Percentiles rank a stretch among this genome's conserved stretches.
These are phyloP conservation scores for Macrolepiota fuliginosa DNA, from an alignment of 768 basidiomycete species.

Conservation along the genomic window DNA sequence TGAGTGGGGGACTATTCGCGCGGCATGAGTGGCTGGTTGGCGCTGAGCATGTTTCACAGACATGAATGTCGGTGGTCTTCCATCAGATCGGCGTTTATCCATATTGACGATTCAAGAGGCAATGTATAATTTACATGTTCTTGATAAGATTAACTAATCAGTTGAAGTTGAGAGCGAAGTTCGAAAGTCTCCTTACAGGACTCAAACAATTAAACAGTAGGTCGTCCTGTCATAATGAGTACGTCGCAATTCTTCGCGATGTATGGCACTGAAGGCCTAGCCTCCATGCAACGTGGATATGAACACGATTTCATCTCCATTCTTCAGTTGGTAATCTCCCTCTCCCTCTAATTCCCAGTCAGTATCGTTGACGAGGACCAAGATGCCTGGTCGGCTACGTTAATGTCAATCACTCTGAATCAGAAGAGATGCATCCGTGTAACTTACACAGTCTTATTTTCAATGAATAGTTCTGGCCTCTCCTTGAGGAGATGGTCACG, in stretches of 20 bases:
- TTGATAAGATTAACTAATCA: background rate
- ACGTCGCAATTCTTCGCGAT: background rate
- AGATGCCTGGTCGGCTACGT: slow-evolving; percentile 87
- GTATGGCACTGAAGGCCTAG: slow-evolving; percentile 27
- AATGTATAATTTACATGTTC: background rate
- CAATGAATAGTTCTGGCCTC: slow-evolving; percentile 85
- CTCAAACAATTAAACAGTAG: background rate
- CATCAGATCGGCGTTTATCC: too few relatives aligned
- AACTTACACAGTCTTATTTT: slow-evolving; percentile 81
- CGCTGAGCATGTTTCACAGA: too few relatives aligned
- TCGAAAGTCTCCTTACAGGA: background rate
- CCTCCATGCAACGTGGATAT: slow-evolving; percentile 97
- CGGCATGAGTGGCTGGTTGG: too few relatives aligned
- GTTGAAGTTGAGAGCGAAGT: background rate
- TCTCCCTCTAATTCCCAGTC: slow-evolving; percentile 99
- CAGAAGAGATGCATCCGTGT: background rate
- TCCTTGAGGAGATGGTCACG: slow-evolving; percentile 78
- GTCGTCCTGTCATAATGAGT: background rate
- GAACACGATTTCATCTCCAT: slow-evolving; percentile 90
- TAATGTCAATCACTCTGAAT: slow-evolving; percentile 2
- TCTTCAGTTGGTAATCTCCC: slow-evolving; percentile 74
- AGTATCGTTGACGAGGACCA: slow-evolving; percentile 95
- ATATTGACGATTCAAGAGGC: too few relatives aligned
- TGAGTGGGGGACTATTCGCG: too few relatives aligned
- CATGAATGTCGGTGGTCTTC: too few relatives aligned